These are phyloP conservation scores for Fusarium setosum DNA, from an alignment of 2,329 filamentous ascomycete genomes.

Conservation along the genomic window DNA sequence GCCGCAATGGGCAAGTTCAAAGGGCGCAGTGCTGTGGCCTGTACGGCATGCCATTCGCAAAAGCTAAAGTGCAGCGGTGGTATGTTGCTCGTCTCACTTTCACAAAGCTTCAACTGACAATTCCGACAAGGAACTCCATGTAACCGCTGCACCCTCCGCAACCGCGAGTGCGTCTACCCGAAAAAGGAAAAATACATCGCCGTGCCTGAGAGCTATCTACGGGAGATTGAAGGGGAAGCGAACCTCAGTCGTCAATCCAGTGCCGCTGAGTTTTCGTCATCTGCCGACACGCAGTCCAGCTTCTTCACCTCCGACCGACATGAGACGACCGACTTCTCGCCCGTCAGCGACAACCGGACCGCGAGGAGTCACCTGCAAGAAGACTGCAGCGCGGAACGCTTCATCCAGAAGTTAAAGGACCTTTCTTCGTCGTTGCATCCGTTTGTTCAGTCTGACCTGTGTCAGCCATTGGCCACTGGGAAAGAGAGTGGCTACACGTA, in stretches of 20 bases:
- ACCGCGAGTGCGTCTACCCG: slow-evolving; percentile 12
- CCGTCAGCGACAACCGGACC: not conserved
- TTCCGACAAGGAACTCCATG: slow-evolving; percentile 2
- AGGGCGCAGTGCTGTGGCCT: slow-evolving; percentile 16
- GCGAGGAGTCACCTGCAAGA: slow-evolving; percentile 2
- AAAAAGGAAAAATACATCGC: slow-evolving; percentile 17
- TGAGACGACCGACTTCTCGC: not conserved
- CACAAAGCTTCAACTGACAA: not conserved
- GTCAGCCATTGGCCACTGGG: not conserved
- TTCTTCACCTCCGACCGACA: not conserved
- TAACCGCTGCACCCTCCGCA: slow-evolving; percentile 10
- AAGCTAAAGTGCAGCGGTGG: slow-evolving; percentile 24
- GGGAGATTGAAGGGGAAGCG: slow-evolving; percentile 16
- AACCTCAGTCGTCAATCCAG: slow-evolving; percentile 12
- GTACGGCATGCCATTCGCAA: slow-evolving; percentile 17
- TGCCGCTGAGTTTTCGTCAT: not conserved
- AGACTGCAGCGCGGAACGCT: slow-evolving; percentile 15
- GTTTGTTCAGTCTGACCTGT: slow-evolving; percentile 1
- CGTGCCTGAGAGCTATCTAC: slow-evolving; percentile 18
- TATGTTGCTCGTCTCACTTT: not conserved
- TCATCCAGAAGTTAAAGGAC: slow-evolving; percentile 20
- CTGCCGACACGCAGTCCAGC: slow-evolving; percentile 2
- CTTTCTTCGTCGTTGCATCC: slow-evolving; percentile 12
- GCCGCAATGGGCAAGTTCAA: slow-evolving; percentile 16
- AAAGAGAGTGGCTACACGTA: slow-evolving; percentile 16